Evolutionary conservation across 2,329 filamentous ascomycete species (phyloP), one percentile per base, ranked within the genome.

Genomic region (Didymella keratinophila): DNA sequence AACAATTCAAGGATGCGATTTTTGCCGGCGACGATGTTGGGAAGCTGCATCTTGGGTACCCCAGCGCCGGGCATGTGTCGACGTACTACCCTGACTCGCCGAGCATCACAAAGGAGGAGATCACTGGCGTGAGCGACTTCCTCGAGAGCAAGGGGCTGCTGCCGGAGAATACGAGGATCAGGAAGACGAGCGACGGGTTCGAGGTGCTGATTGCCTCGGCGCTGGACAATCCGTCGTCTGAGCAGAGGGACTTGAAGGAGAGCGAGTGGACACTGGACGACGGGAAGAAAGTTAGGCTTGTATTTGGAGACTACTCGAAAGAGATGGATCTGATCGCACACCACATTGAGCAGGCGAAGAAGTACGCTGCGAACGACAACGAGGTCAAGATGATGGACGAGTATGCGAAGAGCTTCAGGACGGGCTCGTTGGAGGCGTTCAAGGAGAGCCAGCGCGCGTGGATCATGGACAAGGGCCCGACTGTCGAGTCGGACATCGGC

Each of bases 401-500:
- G 52, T 84, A 84, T 57, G 74, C 79, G 30, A 82, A 81, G 60
- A 77, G 78, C 36, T 85, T 84, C 72, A 68, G 76, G 16, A 81
- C 81, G 8, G 83, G 83, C 10, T 81, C 81, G 4, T 73, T 84
- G 58, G 73, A 82, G 45, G 78, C 81, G 0, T 84, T 82, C 72
- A 80, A 81, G 61, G 77, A 82, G 47, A 80, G 81, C 34, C 82
- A 84, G 64, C 76, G 79, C 25, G 78, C 78, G 20, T 86, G 83
- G 83, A 83, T 85, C 46, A 76, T 78, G 46, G 82, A 86, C 66
- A 83, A 81, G 60, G 78, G 79, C 4, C 79, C 83, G 0, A 73
- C 76, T 49, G 83, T 85, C 3, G 83, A 84, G 71, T 79, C 76
- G 10, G 82, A 84, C 46, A 80, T 85, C 58, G 83, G 82, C 7